phyloP scores from a whole-genome alignment of 176 grass and related monocot genomes.

The Zea mays region DNA sequence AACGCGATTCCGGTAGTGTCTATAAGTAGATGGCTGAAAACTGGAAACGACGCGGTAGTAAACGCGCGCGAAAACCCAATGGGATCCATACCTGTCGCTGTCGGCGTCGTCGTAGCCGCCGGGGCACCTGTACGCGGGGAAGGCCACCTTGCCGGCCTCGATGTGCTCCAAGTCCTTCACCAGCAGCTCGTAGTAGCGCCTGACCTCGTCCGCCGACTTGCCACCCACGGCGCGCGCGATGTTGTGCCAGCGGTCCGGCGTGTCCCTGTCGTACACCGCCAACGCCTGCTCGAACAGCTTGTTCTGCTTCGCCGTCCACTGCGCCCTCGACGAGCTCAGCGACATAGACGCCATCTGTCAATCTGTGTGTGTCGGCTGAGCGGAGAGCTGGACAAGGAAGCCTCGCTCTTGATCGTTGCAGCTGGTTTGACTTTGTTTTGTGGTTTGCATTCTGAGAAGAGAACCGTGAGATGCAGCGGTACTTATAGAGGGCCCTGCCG shows the following conservation, averaged over 20 bases:
- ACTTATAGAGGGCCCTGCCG: constrained; percentile 34
- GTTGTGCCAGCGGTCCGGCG: constrained; percentile 70
- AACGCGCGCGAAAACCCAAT: no score
- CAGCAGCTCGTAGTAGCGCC: constrained; percentile 61
- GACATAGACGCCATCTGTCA: constrained; percentile 55
- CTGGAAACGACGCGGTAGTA: no score
- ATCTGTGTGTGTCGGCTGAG: background rate
- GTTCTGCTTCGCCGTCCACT: constrained; percentile 66
- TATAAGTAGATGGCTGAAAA: no score
- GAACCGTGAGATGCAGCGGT: background rate
- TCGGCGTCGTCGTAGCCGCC: constrained; percentile 30
- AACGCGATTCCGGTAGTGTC: no score
- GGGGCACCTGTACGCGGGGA: constrained; percentile 50
- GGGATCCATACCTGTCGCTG: background rate
- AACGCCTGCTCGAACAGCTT: constrained; percentile 74
- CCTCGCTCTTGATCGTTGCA: background rate
- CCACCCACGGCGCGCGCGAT: constrained; percentile 62
- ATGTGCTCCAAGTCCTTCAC: constrained; percentile 56
- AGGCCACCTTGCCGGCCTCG: constrained; percentile 56
- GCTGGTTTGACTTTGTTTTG: background rate
- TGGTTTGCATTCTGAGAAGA: constrained; percentile 16
- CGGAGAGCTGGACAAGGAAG: background rate
- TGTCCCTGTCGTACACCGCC: constrained; percentile 57
- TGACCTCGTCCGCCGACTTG: constrained; percentile 65
- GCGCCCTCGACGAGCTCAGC: constrained; percentile 35